Percentiles rank a stretch among this genome's conserved stretches.
Evolutionary conservation across 1,284 basidiomycete genomes (phyloP).

Genomic region (Naganishia sp.): DNA sequence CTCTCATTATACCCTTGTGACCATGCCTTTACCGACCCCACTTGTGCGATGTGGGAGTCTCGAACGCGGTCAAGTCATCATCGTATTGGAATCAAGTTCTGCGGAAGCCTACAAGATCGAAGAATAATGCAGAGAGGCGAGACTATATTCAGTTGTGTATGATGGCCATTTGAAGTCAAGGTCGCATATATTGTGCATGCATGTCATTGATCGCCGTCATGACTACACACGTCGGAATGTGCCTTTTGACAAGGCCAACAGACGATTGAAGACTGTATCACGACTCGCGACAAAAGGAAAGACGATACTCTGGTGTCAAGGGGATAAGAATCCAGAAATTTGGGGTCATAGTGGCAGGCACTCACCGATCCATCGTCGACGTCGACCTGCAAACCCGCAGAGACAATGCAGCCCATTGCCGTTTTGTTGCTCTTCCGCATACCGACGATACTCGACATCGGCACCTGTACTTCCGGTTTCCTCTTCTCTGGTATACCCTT

Average conservation of each 20-base stretch:
- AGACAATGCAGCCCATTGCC: slow-evolving; percentile 19
- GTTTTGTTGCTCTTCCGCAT: slow-evolving; percentile 29
- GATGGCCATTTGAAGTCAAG: no score
- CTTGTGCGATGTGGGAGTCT: no score
- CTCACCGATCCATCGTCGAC: slow-evolving; percentile 25
- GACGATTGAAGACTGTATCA: slow-evolving; percentile 54
- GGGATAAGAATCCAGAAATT: not conserved
- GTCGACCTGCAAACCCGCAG: slow-evolving; percentile 21
- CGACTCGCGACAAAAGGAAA: slow-evolving; percentile 12
- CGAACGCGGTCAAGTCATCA: no score
- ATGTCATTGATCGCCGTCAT: no score
- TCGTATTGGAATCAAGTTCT: no score
- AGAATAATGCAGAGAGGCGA: no score
- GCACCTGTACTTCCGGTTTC: slow-evolving; percentile 22
- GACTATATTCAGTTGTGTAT: no score
- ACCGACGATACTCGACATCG: slow-evolving; percentile 16
- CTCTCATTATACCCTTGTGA: no score
- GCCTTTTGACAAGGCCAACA: slow-evolving; percentile 34
- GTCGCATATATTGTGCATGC: no score
- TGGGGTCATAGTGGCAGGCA: not conserved
- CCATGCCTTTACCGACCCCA: no score
- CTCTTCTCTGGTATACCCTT: not conserved
- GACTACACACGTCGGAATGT: slow-evolving; percentile 17
- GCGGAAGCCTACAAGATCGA: no score
- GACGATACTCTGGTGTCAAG: not conserved